Evolutionary conservation across 176 grass and related monocot genomes (phyloP), one percentile per base, ranked within the genome.

Genomic region (Melocanna baccifera): DNA sequence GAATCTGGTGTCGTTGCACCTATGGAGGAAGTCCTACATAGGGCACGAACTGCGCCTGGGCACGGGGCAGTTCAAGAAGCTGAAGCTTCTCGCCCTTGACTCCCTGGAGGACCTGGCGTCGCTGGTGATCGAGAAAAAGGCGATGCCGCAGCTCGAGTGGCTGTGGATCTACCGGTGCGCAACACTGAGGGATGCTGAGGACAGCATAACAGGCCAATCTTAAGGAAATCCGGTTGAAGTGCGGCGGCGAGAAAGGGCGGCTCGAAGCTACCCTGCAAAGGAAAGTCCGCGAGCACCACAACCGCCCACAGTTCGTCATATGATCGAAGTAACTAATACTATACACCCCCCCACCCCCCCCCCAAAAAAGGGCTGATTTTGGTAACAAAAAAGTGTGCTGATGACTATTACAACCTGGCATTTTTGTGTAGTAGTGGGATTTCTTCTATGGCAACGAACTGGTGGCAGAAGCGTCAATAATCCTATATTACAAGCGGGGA

Each of bases 51-150:
- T 84, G 43, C n/a, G 22, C 53, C 63, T 76, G 42, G n/a, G 69
- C 16, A 0, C 20, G 20, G n/a, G 30, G 4, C 45, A 56, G 48
- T 84, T 84, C 12, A 28, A 29, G 45, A 66, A 10, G 14, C 7
- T 84, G n/a, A 50, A 84, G 34, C 28, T 75, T 3, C 26, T 84
- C 19, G 46, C 29, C 45, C 12, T 84, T 41, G 50, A 72, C 16
- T 11, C 7, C 1, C 3, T 62, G 2, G 14, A 65, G 0, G 2
- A 39, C 66, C 22, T 50, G 34, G 9, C 6, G 4, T 76, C 34
- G 14, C 9, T 84, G 50, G 59, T 45, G 7, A 30, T 65, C 19
- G 39, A 76, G 62, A 3, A 29, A 7, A 59, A 6, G 3, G 51
- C 81, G 0, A 12, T 37, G 36, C 30, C 45, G 9, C 71, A 16